Percentiles rank a stretch among this genome's conserved stretches.
Evolutionary conservation across 2,329 filamentous ascomycete species (phyloP).

Genomic region (Teratosphaeria pseudoeucalypti): DNA sequence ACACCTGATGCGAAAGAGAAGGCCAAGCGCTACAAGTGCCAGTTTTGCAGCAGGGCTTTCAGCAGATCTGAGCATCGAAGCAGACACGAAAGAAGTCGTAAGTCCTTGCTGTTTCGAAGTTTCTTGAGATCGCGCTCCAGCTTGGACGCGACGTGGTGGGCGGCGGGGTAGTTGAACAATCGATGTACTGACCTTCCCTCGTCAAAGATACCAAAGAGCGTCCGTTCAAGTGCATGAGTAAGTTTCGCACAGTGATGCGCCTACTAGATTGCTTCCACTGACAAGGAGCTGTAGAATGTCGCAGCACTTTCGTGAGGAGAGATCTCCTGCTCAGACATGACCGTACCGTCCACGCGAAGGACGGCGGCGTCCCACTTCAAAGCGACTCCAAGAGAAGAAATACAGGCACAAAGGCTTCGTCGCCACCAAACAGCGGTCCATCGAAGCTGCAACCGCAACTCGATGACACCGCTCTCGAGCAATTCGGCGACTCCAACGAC

Average conservation of each 20-base stretch:
- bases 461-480: slow-evolving; percentile 78
- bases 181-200: neutral
- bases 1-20: slow-evolving; percentile 16
- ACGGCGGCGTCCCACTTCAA: slow-evolving; percentile 85
- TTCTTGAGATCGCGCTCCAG: neutral
- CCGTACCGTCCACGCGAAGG: slow-evolving; percentile 95
- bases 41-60: slow-evolving; percentile 96
- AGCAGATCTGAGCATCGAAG: slow-evolving; percentile 95
- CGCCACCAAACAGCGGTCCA: slow-evolving; percentile 42
- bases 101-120: slow-evolving; percentile 36
- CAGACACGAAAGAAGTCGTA: slow-evolving; percentile 96
- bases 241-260: neutral
- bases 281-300: slow-evolving; percentile 49
- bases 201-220: slow-evolving; percentile 87
- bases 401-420: slow-evolving; percentile 30
- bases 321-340: slow-evolving; percentile 95
- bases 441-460: slow-evolving; percentile 65
- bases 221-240: slow-evolving; percentile 87
- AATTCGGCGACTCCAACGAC: slow-evolving; percentile 84
- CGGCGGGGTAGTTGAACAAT: neutral
- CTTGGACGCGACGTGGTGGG: neutral
- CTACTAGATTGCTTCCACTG: neutral
- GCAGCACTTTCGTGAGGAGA: slow-evolving; percentile 95
- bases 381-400: slow-evolving; percentile 81
- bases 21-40: slow-evolving; percentile 99